Conservation (phyloP, 1,139 yeast genomes). For the Nakaseomyces bracarensis region DNA sequence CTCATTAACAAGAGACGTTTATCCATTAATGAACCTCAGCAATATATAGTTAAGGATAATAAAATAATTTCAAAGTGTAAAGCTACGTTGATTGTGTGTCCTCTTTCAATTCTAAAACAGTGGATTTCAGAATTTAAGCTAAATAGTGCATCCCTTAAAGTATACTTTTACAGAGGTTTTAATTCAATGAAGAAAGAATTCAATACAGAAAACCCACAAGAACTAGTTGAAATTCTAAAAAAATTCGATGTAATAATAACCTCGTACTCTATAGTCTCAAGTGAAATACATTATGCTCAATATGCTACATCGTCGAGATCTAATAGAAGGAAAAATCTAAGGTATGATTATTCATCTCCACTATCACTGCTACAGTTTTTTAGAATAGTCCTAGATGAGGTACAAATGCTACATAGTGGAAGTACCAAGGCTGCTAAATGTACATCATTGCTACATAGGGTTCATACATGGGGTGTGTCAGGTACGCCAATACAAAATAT, state of each 20-base stretch:
- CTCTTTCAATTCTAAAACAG: slow-evolving; percentile 71
- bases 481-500: slow-evolving; percentile 80
- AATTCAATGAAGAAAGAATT: slow-evolving; percentile 34
- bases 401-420: slow-evolving; percentile 79
- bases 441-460: slow-evolving; percentile 69
- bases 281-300: slow-evolving; percentile 73
- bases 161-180: slow-evolving; percentile 58
- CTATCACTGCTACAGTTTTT: slow-evolving; percentile 78
- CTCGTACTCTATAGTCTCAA: slow-evolving; percentile 60
- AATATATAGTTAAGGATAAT: slow-evolving; percentile 11
- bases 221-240: slow-evolving; percentile 34
- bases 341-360: slow-evolving; percentile 64
- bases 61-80: slow-evolving; percentile 43
- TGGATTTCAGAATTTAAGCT: slow-evolving; percentile 69
- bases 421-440: slow-evolving; percentile 71
- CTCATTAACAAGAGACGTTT: slow-evolving; percentile 45
- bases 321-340: slow-evolving; percentile 34
- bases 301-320: slow-evolving; percentile 56
- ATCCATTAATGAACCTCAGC: slow-evolving; percentile 25
- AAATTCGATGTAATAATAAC: slow-evolving; percentile 74
- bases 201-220: slow-evolving; percentile 33
- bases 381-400: slow-evolving; percentile 87
- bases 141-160: slow-evolving; percentile 41
- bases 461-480: slow-evolving; percentile 93
- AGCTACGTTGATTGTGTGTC: slow-evolving; percentile 77